A percentile compares a stretch with the other conserved stretches of the same genome.
phyloP scores from a whole-genome alignment of 2,329 filamentous ascomycete species.

The Neonectria punicea region DNA sequence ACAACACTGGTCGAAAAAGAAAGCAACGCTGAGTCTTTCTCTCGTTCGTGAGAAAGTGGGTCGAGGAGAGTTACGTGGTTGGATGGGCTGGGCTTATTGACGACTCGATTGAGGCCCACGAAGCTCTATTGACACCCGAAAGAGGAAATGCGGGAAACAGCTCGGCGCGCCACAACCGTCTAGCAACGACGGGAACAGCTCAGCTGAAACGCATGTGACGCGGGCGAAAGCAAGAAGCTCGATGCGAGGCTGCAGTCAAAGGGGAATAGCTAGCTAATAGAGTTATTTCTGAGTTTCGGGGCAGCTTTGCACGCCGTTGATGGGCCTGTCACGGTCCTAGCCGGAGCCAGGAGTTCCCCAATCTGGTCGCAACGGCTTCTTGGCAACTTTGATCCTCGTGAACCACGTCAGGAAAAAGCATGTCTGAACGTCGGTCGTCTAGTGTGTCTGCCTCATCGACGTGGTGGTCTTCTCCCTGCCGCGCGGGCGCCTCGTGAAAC shows the following conservation, averaged over 20 bases:
- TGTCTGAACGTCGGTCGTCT: not conserved
- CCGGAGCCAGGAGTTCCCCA: not conserved
- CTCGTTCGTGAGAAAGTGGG: not conserved
- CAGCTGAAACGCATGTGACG: not conserved
- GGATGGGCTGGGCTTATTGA: not conserved
- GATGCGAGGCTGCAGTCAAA: no score
- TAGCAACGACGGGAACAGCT: not conserved
- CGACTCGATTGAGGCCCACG: no score
- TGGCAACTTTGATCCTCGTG: not conserved
- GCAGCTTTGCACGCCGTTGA: not conserved
- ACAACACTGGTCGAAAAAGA: not conserved
- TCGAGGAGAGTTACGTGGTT: not conserved
- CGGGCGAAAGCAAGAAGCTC: not conserved
- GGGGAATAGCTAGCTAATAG: not conserved
- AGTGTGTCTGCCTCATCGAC: not conserved
- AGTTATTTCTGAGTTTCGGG: not conserved
- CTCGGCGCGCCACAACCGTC: not conserved
- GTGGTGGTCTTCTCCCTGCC: not conserved
- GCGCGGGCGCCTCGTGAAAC: not conserved
- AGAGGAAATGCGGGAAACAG: not conserved
- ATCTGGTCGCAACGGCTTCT: not conserved
- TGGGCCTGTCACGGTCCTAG: not conserved
- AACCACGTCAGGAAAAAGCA: not conserved
- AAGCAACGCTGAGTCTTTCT: no score
- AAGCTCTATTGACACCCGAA: constrained; percentile 1